A percentile compares a stretch with the other conserved stretches of the same genome.
Conservation (phyloP, 1,139 yeast genomes). For the Zygosaccharomyces sapae region DNA sequence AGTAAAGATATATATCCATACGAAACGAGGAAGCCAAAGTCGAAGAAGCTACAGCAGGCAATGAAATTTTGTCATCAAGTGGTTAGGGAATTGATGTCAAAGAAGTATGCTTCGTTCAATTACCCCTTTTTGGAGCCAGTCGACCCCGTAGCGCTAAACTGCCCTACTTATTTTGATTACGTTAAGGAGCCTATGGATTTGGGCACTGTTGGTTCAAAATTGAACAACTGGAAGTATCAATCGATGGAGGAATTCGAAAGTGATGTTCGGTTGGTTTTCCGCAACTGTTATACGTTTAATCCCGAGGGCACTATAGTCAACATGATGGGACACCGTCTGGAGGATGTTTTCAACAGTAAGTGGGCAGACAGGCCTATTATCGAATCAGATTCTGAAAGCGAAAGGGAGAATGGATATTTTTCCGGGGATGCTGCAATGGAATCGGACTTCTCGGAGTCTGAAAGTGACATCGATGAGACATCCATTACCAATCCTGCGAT, state of each 20-base stretch:
- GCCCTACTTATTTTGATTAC: conserved; percentile 82
- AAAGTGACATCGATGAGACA: conserved; percentile 66
- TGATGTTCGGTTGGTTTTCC: conserved; percentile 78
- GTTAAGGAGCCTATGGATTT: conserved; percentile 95
- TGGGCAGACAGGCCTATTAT: conserved; percentile 84
- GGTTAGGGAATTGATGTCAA: conserved; percentile 73
- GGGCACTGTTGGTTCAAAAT: conserved; percentile 74
- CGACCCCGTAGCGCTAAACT: conserved; percentile 88
- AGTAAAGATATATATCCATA: conserved; percentile 84
- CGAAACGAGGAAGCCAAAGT: conserved; percentile 71
- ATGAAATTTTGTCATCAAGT: conserved; percentile 80
- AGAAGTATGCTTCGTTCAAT: conserved; percentile 78
- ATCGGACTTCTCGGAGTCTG: conserved; percentile 43
- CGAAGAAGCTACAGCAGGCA: conserved; percentile 88
- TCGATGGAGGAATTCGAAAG: conserved; percentile 81
- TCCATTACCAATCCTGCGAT: conserved; percentile 83
- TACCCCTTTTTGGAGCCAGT: conserved; percentile 93
- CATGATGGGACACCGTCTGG: conserved; percentile 90
- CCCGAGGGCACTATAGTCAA: conserved; percentile 96
- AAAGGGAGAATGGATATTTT: conserved; percentile 12
- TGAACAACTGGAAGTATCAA: conserved; percentile 82
- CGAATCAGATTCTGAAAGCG: conserved; percentile 32
- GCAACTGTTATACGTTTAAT: conserved; percentile 85
- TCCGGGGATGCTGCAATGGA: conserved; percentile 30
- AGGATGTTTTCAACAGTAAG: conserved; percentile 76